Evolutionary conservation across 2,329 filamentous ascomycete genomes (phyloP), one percentile per base, ranked within the genome.

Genomic region (Samsoniella hepiali): DNA sequence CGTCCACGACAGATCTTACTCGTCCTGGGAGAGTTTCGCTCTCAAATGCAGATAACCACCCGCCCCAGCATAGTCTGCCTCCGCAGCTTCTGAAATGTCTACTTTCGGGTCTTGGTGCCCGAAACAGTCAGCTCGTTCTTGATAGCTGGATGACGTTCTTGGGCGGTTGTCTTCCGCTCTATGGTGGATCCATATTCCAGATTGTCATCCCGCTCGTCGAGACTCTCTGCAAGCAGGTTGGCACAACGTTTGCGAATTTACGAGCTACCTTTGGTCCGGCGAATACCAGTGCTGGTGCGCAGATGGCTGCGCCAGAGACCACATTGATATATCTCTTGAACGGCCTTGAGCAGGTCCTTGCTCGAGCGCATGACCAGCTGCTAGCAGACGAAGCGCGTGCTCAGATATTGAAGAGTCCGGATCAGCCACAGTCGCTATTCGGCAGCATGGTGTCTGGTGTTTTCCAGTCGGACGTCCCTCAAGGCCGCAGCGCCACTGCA

Each of bases 371-470:
- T 74, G 91, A 96, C 69, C 88, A 89, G 64, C 80, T 98, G 27
- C 77, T 93, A 58, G 80, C 83, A 31, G 92, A 96, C 69, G 92
- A 96, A 75, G 84, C 87, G 47, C 86, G 85, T 66, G 82, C 83
- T 50, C 85, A 88, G 62, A 79, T 86, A 40, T 79, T 83, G 50
- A 97, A 96, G 77, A 89, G 87, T 65, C 91, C 92, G 29, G 91
- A 96, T 70, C 90, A 91, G 68, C 86, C 89, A 15, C 91, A 93
- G 72, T 89, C 92, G 5, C 94, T 97, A 73, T 96, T 98, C 71
- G 93, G 93, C 51, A 96, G 91, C 69, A 96, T 97, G 86, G 91
- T 96, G 1, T 95, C 93, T 1, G 92, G 92, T 1, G 91, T 97
- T 0, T 97, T 97, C 72, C 84, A 91, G 44, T 86, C 90, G 1